Base-by-base conservation (phyloP, 2,329 filamentous ascomycete genomes). In the Aquanectria penicillioides region DNA sequence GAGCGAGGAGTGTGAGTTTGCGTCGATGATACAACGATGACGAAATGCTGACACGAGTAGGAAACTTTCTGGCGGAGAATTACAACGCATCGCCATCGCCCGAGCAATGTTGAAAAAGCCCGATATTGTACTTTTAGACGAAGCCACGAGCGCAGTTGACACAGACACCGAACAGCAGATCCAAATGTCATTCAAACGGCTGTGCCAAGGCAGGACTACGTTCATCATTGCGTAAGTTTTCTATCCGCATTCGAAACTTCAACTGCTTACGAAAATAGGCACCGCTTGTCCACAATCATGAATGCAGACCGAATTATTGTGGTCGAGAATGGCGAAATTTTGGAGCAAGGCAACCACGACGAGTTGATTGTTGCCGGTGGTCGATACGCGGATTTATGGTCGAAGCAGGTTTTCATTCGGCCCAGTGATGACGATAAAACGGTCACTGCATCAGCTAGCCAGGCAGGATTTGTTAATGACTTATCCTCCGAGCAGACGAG, bases 61-160 rank as follows among this genome's bases (percentile, higher is more conserved):
- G 49, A 87, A 87, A 77, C 75, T 90, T 2, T 90, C 87, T 4
- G 88, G 88, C 2, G 88, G 88, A 20, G 87, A 90, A 69, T 74
- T 89, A 6, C 88, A 90, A 67, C 83, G 88, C 41, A 82, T 90
- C 23, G 87, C 88, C 5, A 90, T 90, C 69, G 88, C 88, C 7
- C 85, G 91, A 22, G 89, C 91, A 1, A 83, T 94, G 43, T 78
- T 94, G 63, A 91, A 92, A 74, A 83, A 85, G 57, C 90, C 91
- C 0, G 87, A 91, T 54, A 88, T 94, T 59, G 86, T 94, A 9
- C 82, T 94, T 33, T 82, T 94, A 1, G 91, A 94, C 64, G 91
- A 94, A 73, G 89, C 91, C 1, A 93, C 92, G 4, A 92, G 89
- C 31, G 88, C 91, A 6, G 88, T 94, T 57, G 88, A 92, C 60